Evolutionary conservation across 2,329 filamentous ascomycete genomes (phyloP).

Genomic region (Apiospora sp.): DNA sequence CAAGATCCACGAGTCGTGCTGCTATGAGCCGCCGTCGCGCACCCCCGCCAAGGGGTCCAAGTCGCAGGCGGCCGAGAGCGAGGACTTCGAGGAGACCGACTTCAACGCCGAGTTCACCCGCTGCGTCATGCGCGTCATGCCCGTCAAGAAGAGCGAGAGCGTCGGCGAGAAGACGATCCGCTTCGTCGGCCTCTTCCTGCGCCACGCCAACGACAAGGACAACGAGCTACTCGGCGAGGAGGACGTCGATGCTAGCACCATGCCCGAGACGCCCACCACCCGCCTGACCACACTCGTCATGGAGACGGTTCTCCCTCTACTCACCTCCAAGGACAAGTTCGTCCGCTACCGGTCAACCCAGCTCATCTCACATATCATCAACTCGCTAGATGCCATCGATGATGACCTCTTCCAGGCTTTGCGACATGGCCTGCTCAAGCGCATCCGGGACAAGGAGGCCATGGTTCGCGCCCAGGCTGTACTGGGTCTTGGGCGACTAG

Average conservation of each 20-base stretch:
- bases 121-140: constrained; percentile 82
- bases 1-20: constrained; percentile 89
- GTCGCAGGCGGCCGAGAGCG: constrained; percentile 64
- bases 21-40: constrained; percentile 65
- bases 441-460: constrained; percentile 92
- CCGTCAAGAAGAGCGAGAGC: constrained; percentile 89
- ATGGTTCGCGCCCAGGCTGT: constrained; percentile 93
- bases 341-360: constrained; percentile 91
- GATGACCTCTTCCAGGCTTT: constrained; percentile 89
- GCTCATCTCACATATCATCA: constrained; percentile 88
- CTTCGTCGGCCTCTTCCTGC: constrained; percentile 88
- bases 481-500: constrained; percentile 84
- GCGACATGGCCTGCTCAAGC: constrained; percentile 79
- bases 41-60: constrained; percentile 54
- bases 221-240: constrained; percentile 71
- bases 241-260: constrained; percentile 72
- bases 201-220: constrained; percentile 74
- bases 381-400: constrained; percentile 90
- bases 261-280: constrained; percentile 84
- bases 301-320: constrained; percentile 75
- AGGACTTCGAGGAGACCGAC: constrained; percentile 81
- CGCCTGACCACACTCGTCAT: constrained; percentile 80
- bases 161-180: constrained; percentile 86
- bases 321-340: constrained; percentile 89
- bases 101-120: constrained; percentile 88